Evolutionary conservation across 2,329 filamentous ascomycete genomes (phyloP).

Genomic region (Sarocladium brachiariae): DNA sequence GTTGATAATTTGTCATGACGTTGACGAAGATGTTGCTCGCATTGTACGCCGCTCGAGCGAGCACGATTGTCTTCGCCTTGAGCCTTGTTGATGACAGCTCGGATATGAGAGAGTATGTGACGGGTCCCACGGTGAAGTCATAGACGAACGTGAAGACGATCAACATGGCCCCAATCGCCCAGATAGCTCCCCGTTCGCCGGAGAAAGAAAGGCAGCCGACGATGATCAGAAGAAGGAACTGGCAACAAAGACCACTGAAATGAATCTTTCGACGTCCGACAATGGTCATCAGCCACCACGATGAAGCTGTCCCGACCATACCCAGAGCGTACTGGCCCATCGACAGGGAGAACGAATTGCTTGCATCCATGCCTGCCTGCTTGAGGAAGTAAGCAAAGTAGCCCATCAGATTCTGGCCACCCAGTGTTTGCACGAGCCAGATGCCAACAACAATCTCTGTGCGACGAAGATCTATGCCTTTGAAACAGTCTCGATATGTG

Average conservation of each 20-base stretch:
- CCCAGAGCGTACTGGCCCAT: slow-evolving; percentile 44
- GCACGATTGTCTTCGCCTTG: slow-evolving; percentile 47
- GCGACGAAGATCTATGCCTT: slow-evolving; percentile 41
- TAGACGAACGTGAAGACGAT: slow-evolving; percentile 48
- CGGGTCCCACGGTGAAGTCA: slow-evolving; percentile 47
- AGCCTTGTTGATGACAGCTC: slow-evolving; percentile 48
- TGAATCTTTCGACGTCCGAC: slow-evolving; percentile 45
- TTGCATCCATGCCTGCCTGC: slow-evolving; percentile 37
- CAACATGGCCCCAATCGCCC: slow-evolving; percentile 39
- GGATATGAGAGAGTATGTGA: slow-evolving; percentile 44
- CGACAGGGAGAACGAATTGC: slow-evolving; percentile 37
- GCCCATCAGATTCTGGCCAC: slow-evolving; percentile 42
- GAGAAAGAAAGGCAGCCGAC: slow-evolving; percentile 33
- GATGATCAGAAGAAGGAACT: slow-evolving; percentile 32
- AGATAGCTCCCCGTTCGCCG: slow-evolving; percentile 26
- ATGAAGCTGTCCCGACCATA: slow-evolving; percentile 42
- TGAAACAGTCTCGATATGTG: slow-evolving; percentile 45
- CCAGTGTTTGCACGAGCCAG: slow-evolving; percentile 42
- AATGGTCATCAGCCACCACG: slow-evolving; percentile 42
- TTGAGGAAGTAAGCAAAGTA: slow-evolving; percentile 40
- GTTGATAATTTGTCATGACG: slow-evolving; percentile 41
- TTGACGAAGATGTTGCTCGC: slow-evolving; percentile 44
- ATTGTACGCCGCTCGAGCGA: slow-evolving; percentile 37
- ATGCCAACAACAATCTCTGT: slow-evolving; percentile 45
- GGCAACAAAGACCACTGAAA: slow-evolving; percentile 35